Conservation (phyloP, 371 early-diverging fungal species). For the Mortierella sp. region DNA sequence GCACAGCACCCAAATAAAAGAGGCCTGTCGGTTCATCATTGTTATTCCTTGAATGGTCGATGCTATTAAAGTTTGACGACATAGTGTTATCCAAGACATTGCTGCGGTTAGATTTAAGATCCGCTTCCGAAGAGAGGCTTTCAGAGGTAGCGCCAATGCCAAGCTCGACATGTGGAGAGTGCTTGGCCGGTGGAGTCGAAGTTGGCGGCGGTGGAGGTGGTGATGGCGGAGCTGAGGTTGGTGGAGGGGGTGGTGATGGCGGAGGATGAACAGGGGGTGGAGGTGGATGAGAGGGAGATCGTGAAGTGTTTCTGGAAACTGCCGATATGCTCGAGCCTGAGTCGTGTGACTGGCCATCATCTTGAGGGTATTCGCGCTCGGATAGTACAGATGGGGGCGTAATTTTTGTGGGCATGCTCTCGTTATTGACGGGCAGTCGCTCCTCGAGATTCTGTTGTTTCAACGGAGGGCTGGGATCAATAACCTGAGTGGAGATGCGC, state of each 20-base stretch:
- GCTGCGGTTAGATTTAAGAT: neutral
- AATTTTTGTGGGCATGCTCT: neutral
- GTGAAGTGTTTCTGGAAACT: neutral
- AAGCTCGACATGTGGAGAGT: neutral
- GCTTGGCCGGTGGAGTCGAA: neutral
- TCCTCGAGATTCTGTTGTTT: neutral
- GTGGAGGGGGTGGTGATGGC: slow-evolving; percentile 14
- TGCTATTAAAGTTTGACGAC: too few relatives aligned
- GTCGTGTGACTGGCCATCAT: neutral
- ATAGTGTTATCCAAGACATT: neutral
- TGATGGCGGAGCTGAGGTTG: slow-evolving; percentile 8
- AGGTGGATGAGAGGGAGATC: neutral
- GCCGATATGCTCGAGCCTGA: neutral
- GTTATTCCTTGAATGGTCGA: neutral
- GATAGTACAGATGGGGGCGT: neutral
- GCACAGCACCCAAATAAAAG: neutral
- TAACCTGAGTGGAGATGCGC: neutral
- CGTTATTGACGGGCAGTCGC: neutral
- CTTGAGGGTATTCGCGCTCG: neutral
- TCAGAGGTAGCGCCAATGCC: neutral
- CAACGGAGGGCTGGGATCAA: neutral
- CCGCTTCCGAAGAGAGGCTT: too few relatives aligned
- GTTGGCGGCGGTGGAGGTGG: slow-evolving; percentile 19
- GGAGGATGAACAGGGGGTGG: neutral
- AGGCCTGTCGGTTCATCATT: neutral